Base-by-base conservation (phyloP, 2,329 filamentous ascomycete species). In the Didymella exigua region DNA sequence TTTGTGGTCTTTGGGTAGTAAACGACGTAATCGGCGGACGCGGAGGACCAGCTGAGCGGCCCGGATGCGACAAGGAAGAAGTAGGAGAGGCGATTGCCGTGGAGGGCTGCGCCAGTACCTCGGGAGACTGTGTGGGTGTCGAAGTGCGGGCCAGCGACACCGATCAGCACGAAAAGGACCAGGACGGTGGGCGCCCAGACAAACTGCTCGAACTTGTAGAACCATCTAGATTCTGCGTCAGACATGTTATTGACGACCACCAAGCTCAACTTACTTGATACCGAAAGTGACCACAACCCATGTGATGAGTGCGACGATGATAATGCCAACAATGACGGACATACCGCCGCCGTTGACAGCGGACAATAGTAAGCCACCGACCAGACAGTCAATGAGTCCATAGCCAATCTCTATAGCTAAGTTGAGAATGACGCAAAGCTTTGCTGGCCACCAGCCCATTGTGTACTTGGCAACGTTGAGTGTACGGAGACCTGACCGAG, bases 61-160 rank as follows among this genome's bases (percentile, higher is more conserved):
- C 81, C 82, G 14, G 85, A 85, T 9, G 88, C 76, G 61, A 85
- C 88, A 33, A 90, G 77, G 29, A 83, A 87, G 74, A 90, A 87
- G 73, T 89, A 90, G 1, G 85, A 87, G 18, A 90, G 73, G 3
- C 82, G 77, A 55, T 83, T 82, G 19, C 82, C 85, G 16, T 77
- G 75, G 14, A 86, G 63, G 3, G 81, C 82, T 40, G 77, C 71
- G 10, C 76, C 64, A 27, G 81, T 75, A 9, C 81, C 84, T 1
- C 67, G 66, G 5, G 81, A 84, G 2, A 77, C 72, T 1, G 78
- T 78, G 2, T 73, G 67, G 1, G 82, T 73, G 60, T 88, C 82
- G 60, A 87, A 89, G 29, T 83, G 77, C 3, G 66, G 66, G 4
- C 64, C 64, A 13, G 66, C 65, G 2, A 63, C 58, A 9, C 68